Base-by-base conservation (phyloP, 208 protist species). In the Paratrypanosoma confusum region DNA sequence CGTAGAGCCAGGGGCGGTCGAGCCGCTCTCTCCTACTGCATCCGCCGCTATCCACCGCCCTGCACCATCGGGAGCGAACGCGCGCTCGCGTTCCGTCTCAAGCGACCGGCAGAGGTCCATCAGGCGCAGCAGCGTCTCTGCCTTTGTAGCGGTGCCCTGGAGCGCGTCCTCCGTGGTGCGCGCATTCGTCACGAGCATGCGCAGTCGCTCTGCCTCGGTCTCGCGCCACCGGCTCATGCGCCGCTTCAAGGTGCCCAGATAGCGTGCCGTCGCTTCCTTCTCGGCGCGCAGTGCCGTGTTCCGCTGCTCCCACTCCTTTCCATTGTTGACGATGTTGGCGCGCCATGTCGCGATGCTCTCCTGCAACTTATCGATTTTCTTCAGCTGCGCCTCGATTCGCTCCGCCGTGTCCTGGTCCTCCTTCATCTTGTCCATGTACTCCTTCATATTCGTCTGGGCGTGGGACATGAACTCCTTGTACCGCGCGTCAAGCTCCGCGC, bases 51-150 rank as follows among this genome's bases (percentile, higher is more conserved):
- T n/a, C n/a, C n/a, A n/a, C 28, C 8, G 28, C 8, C 28, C 28
- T 7, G 13, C 8, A 13, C 28, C 28, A 13, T 7, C 13, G 28
- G 28, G 28, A 7, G 28, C 8, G 8, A 33, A 13, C 28, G 13
- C 28, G n/a, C 87, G 89, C 63, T 98, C 95, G 6, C 92, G 52
- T 51, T 97, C 93, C n/a, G 93, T 97, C 70, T 98, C 94, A 22
- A 97, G 50, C 25, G 85, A 83, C 42, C 81, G 71, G 48, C 91
- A 93, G 22, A 97, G 65, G 68, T 97, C 90, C 26, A 90, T 79
- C 0, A 96, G 64, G n/a, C 82, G 71, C 29, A 98, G 72, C 22
- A 98, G 83, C 31, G 71, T 67, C 50, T 94, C 84, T 0, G 87
- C 94, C 17, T 68, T 67, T 43, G 76, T 79, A 3, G 67, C 41